Base-by-base conservation (phyloP, 805 yeast species). In the Komagataella pseudopastoris region DNA sequence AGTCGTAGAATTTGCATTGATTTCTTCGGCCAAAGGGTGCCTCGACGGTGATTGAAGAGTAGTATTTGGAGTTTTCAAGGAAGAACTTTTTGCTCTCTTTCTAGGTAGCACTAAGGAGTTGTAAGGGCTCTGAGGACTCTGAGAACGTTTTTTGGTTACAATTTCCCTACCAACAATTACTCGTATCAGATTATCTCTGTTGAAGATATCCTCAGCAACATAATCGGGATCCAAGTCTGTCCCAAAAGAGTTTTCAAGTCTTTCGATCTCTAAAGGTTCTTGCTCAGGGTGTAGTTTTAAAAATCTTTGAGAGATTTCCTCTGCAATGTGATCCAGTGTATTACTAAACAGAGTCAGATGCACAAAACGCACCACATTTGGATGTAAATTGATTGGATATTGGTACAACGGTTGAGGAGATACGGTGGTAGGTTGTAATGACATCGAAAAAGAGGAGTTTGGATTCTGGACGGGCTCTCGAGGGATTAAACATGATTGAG, bases 221-320 rank as follows among this genome's bases (percentile, higher is more conserved):
- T 81, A 86, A 54, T 85, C 95, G 0, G 90, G 90, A 63, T 87
- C 96, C 52, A 87, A 66, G 60, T 87, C 95, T 57, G 90, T 85
- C 52, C 74, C 75, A 53, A 78, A 75, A 46, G 63, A 64, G 62
- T 86, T 91, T 60, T 86, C 95, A 4, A 87, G 64, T 50, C 77
- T 75, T n/a, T 73, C 66, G 45, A 87, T 76, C 5, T 71, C 70
- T 17, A 85, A 62, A 1, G 74, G 73, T 4, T 73, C 77, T 49
- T 76, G 81, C 20, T 71, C 71, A 0, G 93, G 93, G 56, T 87
- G 87, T 50, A 86, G 67, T 59, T 78, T 80, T 39, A 69, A 62
- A 59, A 80, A 83, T 53, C 88, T 72, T 6, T 62, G 63, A n/a
- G 68, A 61, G 20, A 86, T 73, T 51, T 81, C 88, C 4, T 69